These are phyloP conservation scores for Phaeoacremonium minimum DNA, from an alignment of 2,329 filamentous ascomycete genomes.

Conservation along the genomic window DNA sequence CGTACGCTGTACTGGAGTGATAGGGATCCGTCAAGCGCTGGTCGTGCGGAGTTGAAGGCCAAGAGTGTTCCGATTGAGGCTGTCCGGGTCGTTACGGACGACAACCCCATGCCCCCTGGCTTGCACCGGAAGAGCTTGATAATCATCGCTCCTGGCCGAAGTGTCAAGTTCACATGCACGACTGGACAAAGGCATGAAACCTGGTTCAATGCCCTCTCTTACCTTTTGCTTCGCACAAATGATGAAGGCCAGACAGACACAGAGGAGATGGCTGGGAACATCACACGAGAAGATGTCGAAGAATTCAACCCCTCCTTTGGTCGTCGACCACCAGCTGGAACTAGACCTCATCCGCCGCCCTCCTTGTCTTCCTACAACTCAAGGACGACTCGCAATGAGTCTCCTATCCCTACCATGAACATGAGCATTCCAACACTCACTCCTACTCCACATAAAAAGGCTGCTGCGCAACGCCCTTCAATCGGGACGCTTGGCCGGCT, in stretches of 20 bases:
- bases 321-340: conserved; percentile 32
- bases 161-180: conserved; percentile 89
- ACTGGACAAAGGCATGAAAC: conserved; percentile 95
- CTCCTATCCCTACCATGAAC: conserved; percentile 46
- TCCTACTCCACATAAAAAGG: conserved; percentile 38
- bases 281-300: conserved; percentile 59
- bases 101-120: conserved; percentile 92
- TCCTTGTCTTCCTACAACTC: conserved; percentile 82
- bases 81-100: conserved; percentile 85
- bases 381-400: conserved; percentile 62
- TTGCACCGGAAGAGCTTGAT: conserved; percentile 92
- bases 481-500: conserved; percentile 51
- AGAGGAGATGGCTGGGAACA: conserved; percentile 52
- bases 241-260: conserved; percentile 58
- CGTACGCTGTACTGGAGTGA: conserved; percentile 96
- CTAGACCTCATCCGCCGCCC: conserved; percentile 48
- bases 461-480: conserved; percentile 19
- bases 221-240: conserved; percentile 76
- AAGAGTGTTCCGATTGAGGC: conserved; percentile 95
- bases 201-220: conserved; percentile 96
- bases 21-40: conserved; percentile 74
- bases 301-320: conserved; percentile 76
- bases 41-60: conserved; percentile 68
- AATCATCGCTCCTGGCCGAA: conserved; percentile 81
- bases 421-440: conserved; percentile 54